Evolutionary conservation across 1,284 basidiomycete genomes (phyloP).

Genomic region (Leccinum pallidistipes): DNA sequence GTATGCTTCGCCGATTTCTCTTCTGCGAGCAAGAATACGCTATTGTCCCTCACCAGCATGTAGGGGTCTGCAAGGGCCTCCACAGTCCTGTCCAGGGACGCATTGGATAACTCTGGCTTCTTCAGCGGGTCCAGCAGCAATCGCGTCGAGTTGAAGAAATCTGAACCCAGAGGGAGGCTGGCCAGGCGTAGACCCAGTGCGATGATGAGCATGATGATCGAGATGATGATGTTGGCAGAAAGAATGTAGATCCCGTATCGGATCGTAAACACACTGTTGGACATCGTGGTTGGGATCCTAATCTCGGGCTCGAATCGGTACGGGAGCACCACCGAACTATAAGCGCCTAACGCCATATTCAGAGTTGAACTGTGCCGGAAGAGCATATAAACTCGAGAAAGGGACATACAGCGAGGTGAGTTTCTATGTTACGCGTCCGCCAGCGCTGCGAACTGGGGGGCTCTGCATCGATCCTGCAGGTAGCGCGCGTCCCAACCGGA

Average conservation of each 20-base stretch:
- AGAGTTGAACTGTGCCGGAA: conserved; percentile 45
- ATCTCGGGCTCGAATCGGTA: too few relatives aligned
- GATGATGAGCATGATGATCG: not conserved
- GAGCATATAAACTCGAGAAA: not conserved
- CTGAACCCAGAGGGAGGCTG: not conserved
- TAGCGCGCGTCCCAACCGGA: conserved; percentile 41
- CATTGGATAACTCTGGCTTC: not conserved
- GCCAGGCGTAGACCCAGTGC: not conserved
- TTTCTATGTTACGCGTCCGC: conserved; percentile 75
- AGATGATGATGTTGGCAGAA: not conserved
- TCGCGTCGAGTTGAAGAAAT: not conserved
- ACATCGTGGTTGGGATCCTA: too few relatives aligned
- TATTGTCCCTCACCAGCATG: not conserved
- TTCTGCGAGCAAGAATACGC: not conserved
- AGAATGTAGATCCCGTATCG: not conserved
- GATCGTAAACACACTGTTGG: not conserved
- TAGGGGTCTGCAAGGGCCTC: not conserved
- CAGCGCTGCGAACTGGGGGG: conserved; percentile 68
- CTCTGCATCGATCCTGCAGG: conserved; percentile 55
- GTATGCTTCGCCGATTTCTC: not conserved
- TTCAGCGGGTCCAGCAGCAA: not conserved
- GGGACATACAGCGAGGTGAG: conserved; percentile 54
- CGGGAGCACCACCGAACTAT: not conserved
- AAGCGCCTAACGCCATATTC: not conserved
- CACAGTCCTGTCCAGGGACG: not conserved